phyloP scores from a whole-genome alignment of 1,284 basidiomycete genomes.

The Exobasidium cylindrosporum region DNA sequence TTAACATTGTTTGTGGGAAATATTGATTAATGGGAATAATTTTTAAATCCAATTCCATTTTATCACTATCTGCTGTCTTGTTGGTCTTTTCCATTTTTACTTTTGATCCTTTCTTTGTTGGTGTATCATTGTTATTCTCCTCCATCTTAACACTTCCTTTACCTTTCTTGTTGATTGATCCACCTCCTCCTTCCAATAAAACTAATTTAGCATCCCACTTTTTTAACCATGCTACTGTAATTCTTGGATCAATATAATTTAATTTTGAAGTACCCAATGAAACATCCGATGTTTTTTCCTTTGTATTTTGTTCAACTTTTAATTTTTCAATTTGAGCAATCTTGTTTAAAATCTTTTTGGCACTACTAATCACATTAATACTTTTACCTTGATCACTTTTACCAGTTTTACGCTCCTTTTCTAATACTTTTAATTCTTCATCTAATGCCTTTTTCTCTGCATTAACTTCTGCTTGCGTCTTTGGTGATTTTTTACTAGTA shows the following conservation, averaged over 20 bases:
- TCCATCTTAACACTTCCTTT: slow-evolving; percentile 33
- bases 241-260: slow-evolving; percentile 55
- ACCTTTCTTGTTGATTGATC: slow-evolving; percentile 20
- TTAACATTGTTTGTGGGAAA: slow-evolving; percentile 53
- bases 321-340: slow-evolving; percentile 50
- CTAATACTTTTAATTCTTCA: slow-evolving; percentile 68
- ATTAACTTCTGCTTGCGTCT: slow-evolving; percentile 23
- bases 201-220: slow-evolving; percentile 48
- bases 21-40: slow-evolving; percentile 48
- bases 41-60: slow-evolving; percentile 50
- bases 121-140: slow-evolving; percentile 31
- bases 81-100: slow-evolving; percentile 27
- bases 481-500: slow-evolving; percentile 34
- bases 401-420: slow-evolving; percentile 75
- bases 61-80: slow-evolving; percentile 37
- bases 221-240: slow-evolving; percentile 53
- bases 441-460: slow-evolving; percentile 47
- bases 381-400: slow-evolving; percentile 62
- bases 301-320: slow-evolving; percentile 46
- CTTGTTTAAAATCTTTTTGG: slow-evolving; percentile 66
- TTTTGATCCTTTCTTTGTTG: slow-evolving; percentile 25
- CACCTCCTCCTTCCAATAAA: slow-evolving; percentile 20
- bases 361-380: slow-evolving; percentile 56
- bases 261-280: slow-evolving; percentile 53
- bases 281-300: slow-evolving; percentile 52